phyloP scores from a whole-genome alignment of 192 early-diverging fungal genomes.

The Helicostylum pulchrum region DNA sequence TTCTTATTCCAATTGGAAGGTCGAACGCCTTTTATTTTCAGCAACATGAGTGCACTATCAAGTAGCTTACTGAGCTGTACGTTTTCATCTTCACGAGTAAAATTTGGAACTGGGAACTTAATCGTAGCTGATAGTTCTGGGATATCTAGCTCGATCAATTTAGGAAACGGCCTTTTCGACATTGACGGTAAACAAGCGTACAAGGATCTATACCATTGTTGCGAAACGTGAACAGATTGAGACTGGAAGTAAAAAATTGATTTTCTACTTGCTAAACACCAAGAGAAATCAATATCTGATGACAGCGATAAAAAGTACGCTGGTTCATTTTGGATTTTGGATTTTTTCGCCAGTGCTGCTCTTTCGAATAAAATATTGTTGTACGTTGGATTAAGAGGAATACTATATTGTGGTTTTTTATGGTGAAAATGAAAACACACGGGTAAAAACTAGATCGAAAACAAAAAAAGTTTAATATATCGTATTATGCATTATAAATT shows the following conservation, averaged over 20 bases:
- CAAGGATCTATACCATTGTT: conserved; percentile 3
- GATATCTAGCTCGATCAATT: not conserved
- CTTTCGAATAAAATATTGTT: too few relatives aligned
- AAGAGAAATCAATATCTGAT: conserved; percentile 2
- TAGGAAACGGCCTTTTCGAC: not conserved
- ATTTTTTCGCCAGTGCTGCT: too few relatives aligned
- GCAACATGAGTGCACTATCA: not conserved
- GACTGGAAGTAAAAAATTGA: not conserved
- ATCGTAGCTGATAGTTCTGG: not conserved
- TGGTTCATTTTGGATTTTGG: too few relatives aligned
- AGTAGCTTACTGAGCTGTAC: not conserved
- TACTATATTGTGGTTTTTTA: too few relatives aligned
- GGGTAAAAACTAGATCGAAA: too few relatives aligned
- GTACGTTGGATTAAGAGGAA: too few relatives aligned
- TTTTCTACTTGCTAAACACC: not conserved
- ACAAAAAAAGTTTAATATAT: too few relatives aligned
- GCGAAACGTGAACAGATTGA: not conserved
- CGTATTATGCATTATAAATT: too few relatives aligned
- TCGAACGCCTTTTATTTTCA: not conserved
- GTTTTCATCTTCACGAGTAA: conserved; percentile 3
- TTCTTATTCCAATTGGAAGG: not conserved
- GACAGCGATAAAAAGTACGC: not conserved
- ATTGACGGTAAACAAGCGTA: not conserved
- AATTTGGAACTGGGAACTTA: too few relatives aligned
- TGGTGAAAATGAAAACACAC: too few relatives aligned